Evolutionary conservation across 345 rosid species (phyloP).

Genomic region (Lenwebbia sp.): DNA sequence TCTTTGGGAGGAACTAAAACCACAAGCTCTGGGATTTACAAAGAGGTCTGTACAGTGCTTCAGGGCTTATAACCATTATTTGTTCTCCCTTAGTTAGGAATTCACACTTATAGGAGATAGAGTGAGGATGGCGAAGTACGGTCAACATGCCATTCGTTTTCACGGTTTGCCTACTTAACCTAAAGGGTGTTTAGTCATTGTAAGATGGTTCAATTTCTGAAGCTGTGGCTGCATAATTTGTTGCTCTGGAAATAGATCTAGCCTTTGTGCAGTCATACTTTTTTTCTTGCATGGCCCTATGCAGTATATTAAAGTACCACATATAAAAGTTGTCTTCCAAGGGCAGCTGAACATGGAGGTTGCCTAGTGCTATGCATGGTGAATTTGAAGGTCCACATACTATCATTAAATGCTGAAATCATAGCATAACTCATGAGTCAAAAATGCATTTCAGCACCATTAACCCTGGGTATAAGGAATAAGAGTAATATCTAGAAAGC

Average conservation of each 20-base stretch:
- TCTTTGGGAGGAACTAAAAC: neutral
- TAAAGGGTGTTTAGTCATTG: neutral
- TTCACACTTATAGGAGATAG: neutral
- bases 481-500: neutral
- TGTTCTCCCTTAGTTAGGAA: neutral
- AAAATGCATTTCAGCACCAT: neutral
- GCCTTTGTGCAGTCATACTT: neutral
- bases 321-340: neutral
- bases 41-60: neutral
- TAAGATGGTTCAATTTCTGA: neutral
- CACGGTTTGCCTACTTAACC: neutral
- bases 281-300: neutral
- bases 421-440: neutral
- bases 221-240: neutral
- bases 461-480: neutral
- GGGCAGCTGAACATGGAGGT: neutral
- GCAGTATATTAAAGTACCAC: neutral
- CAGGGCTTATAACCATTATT: neutral
- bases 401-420: neutral
- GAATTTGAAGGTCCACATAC: neutral
- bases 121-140: neutral
- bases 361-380: neutral
- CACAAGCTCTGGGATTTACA: neutral
- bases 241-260: neutral
- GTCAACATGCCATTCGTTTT: neutral